Evolutionary conservation across 177 flowering plant genomes (phyloP).

Genomic region (Vitis hybrid): DNA sequence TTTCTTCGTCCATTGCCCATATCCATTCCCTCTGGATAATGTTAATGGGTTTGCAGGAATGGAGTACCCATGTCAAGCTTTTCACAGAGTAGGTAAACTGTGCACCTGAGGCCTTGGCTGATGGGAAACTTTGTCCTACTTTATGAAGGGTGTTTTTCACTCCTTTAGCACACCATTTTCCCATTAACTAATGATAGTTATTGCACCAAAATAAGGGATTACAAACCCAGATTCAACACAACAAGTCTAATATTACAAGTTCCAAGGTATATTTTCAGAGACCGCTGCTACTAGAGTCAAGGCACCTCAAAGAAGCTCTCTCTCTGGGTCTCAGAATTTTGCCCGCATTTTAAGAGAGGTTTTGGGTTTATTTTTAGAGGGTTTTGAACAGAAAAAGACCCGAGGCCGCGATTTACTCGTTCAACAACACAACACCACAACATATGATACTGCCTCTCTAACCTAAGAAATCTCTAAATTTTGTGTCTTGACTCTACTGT

Average conservation of each 20-base stretch:
- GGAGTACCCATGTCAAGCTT: no score
- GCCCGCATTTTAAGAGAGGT: conserved; percentile 4
- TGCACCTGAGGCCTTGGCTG: no score
- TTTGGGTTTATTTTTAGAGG: not conserved
- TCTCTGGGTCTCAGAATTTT: not conserved
- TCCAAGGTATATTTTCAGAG: not conserved
- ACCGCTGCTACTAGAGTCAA: not conserved
- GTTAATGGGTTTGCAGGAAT: no score
- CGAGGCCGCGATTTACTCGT: not conserved
- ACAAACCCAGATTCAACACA: not conserved
- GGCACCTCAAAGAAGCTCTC: not conserved
- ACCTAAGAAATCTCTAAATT: not conserved
- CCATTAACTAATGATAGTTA: not conserved
- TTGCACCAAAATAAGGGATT: no score
- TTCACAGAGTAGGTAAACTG: no score
- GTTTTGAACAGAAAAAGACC: not conserved
- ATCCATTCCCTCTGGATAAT: no score
- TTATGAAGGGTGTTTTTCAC: no score
- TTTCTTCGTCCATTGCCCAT: no score
- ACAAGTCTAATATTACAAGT: not conserved
- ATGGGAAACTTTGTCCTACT: no score
- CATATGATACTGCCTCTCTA: not conserved
- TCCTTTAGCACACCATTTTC: not conserved
- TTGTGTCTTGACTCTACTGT: not conserved
- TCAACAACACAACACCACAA: not conserved